Evolutionary conservation across 2,329 filamentous ascomycete genomes (phyloP).

Genomic region (Ascochyta lentis): DNA sequence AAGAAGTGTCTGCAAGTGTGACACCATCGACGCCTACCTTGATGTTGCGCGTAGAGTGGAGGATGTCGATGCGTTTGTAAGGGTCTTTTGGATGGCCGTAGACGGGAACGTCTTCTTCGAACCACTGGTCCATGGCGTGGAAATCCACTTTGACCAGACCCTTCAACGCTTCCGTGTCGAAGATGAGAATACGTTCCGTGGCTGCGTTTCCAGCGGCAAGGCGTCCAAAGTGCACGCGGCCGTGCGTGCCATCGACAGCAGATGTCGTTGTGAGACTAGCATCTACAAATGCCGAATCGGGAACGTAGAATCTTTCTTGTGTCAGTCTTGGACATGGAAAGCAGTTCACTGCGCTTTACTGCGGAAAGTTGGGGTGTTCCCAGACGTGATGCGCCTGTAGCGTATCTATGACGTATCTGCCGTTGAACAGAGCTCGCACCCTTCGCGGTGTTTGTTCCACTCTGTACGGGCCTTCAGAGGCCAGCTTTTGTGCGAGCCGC

Average conservation of each 20-base stretch:
- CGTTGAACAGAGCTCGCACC: constrained; percentile 42
- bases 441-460: constrained; percentile 37
- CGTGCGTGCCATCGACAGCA: constrained; percentile 27
- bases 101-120: constrained; percentile 66
- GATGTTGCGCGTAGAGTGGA: constrained; percentile 62
- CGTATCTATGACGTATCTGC: constrained; percentile 44
- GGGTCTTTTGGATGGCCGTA: constrained; percentile 71
- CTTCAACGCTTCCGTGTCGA: constrained; percentile 30
- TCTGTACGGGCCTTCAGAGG: constrained; percentile 48
- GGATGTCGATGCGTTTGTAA: constrained; percentile 68
- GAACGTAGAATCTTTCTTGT: constrained; percentile 38
- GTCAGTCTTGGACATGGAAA: not conserved
- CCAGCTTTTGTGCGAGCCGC: constrained; percentile 52
- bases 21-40: constrained; percentile 58
- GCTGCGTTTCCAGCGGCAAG: constrained; percentile 27
- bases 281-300: constrained; percentile 27
- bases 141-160: constrained; percentile 44
- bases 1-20: constrained; percentile 54
- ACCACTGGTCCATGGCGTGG: constrained; percentile 53
- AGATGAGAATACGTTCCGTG: constrained; percentile 37
- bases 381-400: constrained; percentile 45
- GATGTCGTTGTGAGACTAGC: constrained; percentile 24
- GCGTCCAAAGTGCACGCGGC: constrained; percentile 27
- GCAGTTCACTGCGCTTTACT: constrained; percentile 25
- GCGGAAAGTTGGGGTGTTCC: constrained; percentile 47